These are phyloP conservation scores for Dimargaris cristalligena DNA, from an alignment of 192 early-diverging fungal genomes.

Conservation along the genomic window DNA sequence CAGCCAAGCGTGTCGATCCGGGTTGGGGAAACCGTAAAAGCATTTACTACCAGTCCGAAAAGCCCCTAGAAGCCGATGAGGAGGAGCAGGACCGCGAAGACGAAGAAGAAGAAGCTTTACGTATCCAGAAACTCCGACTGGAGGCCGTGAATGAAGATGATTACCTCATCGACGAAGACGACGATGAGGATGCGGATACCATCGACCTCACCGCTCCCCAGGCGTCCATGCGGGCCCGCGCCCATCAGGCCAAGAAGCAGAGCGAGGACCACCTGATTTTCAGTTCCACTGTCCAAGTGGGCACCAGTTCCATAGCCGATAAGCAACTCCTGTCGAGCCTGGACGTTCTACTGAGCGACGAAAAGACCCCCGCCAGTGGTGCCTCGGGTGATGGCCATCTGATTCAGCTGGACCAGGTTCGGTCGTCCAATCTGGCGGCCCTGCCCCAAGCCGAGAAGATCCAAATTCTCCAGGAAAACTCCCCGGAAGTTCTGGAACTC, in stretches of 20 bases:
- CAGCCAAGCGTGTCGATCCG: no score
- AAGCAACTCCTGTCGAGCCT: background rate
- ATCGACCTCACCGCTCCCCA: constrained; percentile 16
- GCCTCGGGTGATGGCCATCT: constrained; percentile 13
- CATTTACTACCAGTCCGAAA: constrained; percentile 5
- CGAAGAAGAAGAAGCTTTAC: constrained; percentile 76
- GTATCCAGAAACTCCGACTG: constrained; percentile 64
- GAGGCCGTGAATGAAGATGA: constrained; percentile 71
- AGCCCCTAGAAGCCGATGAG: constrained; percentile 30
- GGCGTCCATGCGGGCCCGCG: constrained; percentile 4
- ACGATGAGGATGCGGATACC: constrained; percentile 11
- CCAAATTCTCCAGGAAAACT: constrained; percentile 47
- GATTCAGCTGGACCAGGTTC: constrained; percentile 20
- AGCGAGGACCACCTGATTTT: no score
- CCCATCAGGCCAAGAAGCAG: constrained; percentile 1
- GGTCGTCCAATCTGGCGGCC: constrained; percentile 23
- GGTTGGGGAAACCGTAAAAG: constrained; percentile 1
- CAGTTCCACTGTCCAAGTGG: no score
- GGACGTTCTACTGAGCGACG: constrained; percentile 13
- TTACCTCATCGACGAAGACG: constrained; percentile 40
- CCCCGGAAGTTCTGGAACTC: constrained; percentile 55
- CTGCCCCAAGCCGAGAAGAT: constrained; percentile 42
- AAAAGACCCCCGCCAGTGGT: constrained; percentile 16
- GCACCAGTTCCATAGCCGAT: background rate
- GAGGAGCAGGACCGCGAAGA: constrained; percentile 44